Evolutionary conservation across 1,284 basidiomycete genomes (phyloP).

Genomic region (Xerocomus amazonicus): DNA sequence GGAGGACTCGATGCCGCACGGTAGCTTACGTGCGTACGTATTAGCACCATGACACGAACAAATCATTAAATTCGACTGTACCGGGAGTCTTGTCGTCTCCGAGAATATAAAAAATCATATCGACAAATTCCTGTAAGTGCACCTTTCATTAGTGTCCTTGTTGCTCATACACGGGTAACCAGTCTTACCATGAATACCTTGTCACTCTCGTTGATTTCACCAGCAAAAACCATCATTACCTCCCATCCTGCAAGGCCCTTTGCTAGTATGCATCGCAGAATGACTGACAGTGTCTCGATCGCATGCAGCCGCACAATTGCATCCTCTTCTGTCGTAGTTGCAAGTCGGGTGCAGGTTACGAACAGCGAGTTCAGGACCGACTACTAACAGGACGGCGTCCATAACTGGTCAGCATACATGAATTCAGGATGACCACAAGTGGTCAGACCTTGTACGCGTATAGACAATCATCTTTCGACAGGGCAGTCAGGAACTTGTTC

Average conservation of each 20-base stretch:
- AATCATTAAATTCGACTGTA: constrained; percentile 23
- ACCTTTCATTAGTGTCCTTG: not conserved
- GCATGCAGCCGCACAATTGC: constrained; percentile 36
- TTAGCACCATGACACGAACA: constrained; percentile 2
- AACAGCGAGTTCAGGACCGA: constrained; percentile 48
- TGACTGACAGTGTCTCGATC: constrained; percentile 46
- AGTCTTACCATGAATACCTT: constrained; percentile 49
- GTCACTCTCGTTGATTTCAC: constrained; percentile 55
- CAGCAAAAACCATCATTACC: constrained; percentile 63
- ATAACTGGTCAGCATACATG: constrained; percentile 4
- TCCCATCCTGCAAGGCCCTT: constrained; percentile 65
- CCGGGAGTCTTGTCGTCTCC: constrained; percentile 44
- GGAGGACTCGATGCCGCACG: constrained; percentile 52
- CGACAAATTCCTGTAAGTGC: constrained; percentile 42
- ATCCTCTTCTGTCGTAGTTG: constrained; percentile 31
- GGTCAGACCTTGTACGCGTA: constrained; percentile 43
- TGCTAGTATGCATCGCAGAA: constrained; percentile 45
- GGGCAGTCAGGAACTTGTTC: constrained; percentile 24
- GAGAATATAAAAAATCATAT: constrained; percentile 43
- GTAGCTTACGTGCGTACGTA: constrained; percentile 31
- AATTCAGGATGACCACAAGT: too few species aligned
- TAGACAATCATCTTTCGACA: constrained; percentile 41
- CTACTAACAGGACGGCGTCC: constrained; percentile 40
- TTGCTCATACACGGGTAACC: not conserved
- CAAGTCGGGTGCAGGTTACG: constrained; percentile 38